Evolutionary conservation across 352 stramenopile species (phyloP).

Genomic region (Pythium aristosporum): DNA sequence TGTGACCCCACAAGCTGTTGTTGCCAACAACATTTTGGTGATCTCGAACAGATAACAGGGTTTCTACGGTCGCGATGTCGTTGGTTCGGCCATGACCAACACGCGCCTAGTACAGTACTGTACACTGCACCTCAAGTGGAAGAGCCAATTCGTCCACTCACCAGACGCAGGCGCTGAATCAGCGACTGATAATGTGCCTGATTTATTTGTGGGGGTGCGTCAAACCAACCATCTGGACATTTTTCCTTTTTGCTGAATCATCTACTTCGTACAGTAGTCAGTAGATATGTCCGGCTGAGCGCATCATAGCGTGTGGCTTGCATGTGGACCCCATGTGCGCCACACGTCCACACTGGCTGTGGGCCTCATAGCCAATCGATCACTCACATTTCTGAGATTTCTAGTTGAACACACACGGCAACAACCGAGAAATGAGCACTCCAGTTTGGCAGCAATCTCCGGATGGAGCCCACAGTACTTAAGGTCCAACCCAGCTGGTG

Average conservation of each 20-base stretch:
- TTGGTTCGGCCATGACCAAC: too few relatives aligned
- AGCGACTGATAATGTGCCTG: too few relatives aligned
- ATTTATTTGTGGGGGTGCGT: background rate
- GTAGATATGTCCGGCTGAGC: background rate
- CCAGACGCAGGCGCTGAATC: background rate
- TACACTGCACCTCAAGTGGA: background rate
- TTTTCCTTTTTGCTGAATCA: background rate
- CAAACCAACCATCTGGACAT: slow-evolving; percentile 15
- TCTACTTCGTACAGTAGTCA: background rate
- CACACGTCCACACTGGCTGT: too few relatives aligned
- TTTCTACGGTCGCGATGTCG: too few relatives aligned
- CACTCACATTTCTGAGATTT: too few relatives aligned
- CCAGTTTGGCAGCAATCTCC: background rate
- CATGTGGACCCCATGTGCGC: background rate
- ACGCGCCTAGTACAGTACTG: background rate
- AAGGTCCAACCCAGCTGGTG: too few relatives aligned
- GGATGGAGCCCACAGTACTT: background rate
- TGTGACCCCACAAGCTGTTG: too few relatives aligned
- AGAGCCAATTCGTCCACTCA: background rate
- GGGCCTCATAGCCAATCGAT: too few relatives aligned
- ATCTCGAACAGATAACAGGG: too few relatives aligned
- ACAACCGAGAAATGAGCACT: too few relatives aligned
- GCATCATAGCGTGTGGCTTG: background rate
- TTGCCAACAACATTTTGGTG: too few relatives aligned
- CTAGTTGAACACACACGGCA: too few relatives aligned